Percentiles rank a stretch among this genome's conserved stretches.
Evolutionary conservation across 2,329 filamentous ascomycete species (phyloP).

Genomic region (Aspergillaceae sp.): DNA sequence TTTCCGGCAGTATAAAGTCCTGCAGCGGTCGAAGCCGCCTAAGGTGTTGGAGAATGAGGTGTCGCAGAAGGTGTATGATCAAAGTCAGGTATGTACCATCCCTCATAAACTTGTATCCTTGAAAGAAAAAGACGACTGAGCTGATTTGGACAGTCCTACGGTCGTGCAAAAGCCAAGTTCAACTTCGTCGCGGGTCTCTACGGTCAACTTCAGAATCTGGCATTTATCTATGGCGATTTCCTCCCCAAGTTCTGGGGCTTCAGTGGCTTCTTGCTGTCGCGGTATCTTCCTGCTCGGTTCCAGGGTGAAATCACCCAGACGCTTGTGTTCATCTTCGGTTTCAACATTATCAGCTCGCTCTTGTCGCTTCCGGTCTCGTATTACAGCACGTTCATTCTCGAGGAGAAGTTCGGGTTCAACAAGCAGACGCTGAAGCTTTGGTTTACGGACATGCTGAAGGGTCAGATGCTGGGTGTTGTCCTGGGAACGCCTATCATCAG

Average conservation of each 20-base stretch:
- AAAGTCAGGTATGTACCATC: conserved; percentile 59
- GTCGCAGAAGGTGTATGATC: conserved; percentile 82
- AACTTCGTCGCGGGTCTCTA: conserved; percentile 72
- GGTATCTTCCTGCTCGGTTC: conserved; percentile 68
- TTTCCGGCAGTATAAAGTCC: conserved; percentile 77
- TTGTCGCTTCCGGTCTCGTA: conserved; percentile 72
- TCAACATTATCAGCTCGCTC: conserved; percentile 71
- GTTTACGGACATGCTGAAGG: conserved; percentile 84
- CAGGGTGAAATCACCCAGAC: conserved; percentile 89
- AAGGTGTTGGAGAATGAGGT: conserved; percentile 84
- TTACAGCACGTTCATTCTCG: conserved; percentile 91
- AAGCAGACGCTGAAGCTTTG: conserved; percentile 90
- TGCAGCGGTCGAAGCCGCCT: conserved; percentile 70
- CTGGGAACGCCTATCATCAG: conserved; percentile 82
- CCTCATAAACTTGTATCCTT: too few species aligned
- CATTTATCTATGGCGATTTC: conserved; percentile 81
- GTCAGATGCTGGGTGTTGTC: conserved; percentile 68
- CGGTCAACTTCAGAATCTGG: conserved; percentile 78
- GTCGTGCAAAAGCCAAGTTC: conserved; percentile 90
- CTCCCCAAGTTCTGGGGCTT: conserved; percentile 84
- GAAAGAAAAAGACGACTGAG: background rate
- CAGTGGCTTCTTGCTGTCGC: conserved; percentile 64
- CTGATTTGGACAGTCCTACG: conserved; percentile 39
- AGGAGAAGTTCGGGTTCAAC: conserved; percentile 97
- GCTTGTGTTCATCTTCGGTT: conserved; percentile 81